phyloP scores from a whole-genome alignment of 257 asterid species.

The Solanum medicagineum region DNA sequence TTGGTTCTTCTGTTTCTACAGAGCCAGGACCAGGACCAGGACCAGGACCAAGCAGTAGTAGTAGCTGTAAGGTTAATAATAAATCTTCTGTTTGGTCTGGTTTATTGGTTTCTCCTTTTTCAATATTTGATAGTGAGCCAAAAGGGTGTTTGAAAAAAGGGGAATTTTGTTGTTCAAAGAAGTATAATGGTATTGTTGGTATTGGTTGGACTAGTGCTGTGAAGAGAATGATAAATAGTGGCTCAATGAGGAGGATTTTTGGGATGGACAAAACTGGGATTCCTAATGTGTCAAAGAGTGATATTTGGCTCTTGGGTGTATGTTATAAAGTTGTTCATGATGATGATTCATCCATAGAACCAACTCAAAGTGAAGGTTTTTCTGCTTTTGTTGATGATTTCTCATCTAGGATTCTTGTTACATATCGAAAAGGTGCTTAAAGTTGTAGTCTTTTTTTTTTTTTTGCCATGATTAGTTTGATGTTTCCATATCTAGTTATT shows the following conservation, averaged over 20 bases:
- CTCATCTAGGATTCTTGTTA: slow-evolving; percentile 72
- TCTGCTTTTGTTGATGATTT: slow-evolving; percentile 84
- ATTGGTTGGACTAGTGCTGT: slow-evolving; percentile 45
- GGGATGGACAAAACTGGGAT: slow-evolving; percentile 42
- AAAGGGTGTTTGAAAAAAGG: slow-evolving; percentile 7
- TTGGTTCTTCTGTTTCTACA: background rate
- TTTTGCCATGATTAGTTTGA: background rate
- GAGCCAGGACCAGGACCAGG: slow-evolving; percentile 35
- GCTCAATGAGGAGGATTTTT: slow-evolving; percentile 68
- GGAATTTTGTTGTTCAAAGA: slow-evolving; percentile 1
- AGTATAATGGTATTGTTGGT: slow-evolving; percentile 22
- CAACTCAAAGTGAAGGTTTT: slow-evolving; percentile 79
- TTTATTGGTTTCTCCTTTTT: slow-evolving; percentile 24
- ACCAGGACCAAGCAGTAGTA: slow-evolving; percentile 23
- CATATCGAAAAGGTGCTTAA: slow-evolving; percentile 74
- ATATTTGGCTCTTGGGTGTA: slow-evolving; percentile 87
- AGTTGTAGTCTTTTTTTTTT: background rate
- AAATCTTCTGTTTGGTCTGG: slow-evolving; percentile 20
- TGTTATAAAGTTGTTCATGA: slow-evolving; percentile 63
- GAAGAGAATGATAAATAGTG: slow-evolving; percentile 69
- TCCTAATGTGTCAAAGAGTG: slow-evolving; percentile 43
- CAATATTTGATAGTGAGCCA: slow-evolving; percentile 15
- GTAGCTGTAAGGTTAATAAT: background rate
- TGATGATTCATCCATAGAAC: slow-evolving; percentile 48
- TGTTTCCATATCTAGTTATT: too few relatives aligned